phyloP scores from a whole-genome alignment of 768 basidiomycete species.

The Tylopilus subfusipes region DNA sequence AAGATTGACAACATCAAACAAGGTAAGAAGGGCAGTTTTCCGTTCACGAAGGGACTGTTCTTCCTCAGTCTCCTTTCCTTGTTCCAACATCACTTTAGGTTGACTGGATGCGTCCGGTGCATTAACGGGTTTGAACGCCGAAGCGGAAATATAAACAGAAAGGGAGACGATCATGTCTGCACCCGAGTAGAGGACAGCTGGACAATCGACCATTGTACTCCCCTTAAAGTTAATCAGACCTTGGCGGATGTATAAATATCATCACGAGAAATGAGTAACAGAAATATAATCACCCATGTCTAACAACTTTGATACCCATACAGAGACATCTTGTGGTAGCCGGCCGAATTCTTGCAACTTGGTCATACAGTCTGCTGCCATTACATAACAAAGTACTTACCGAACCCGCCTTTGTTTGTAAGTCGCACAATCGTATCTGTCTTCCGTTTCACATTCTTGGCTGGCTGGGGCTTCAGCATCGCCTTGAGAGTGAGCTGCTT shows the following conservation, averaged over 20 bases:
- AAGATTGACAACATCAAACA: conserved; percentile 73
- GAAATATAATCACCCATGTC: conserved; percentile 51
- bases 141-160: conserved; percentile 61
- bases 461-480: conserved; percentile 60
- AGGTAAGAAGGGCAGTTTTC: conserved; percentile 64
- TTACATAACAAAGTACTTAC: conserved; percentile 35
- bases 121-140: conserved; percentile 59
- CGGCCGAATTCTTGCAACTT: conserved; percentile 65
- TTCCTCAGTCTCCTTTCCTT: conserved; percentile 74
- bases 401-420: conserved; percentile 60
- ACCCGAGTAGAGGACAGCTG: conserved; percentile 65
- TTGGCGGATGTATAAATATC: conserved; percentile 23
- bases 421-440: conserved; percentile 63
- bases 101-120: conserved; percentile 30
- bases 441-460: conserved; percentile 49
- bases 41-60: conserved; percentile 79
- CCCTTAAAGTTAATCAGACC: conserved; percentile 66
- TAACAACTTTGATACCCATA: conserved; percentile 71
- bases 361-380: not conserved
- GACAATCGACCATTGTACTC: conserved; percentile 76
- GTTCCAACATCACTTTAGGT: conserved; percentile 52
- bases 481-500: conserved; percentile 63
- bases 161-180: conserved; percentile 75
- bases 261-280: not conserved
- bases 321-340: conserved; percentile 62